Conservation (phyloP, 2,329 filamentous ascomycete species). For the Samsoniella hepiali region DNA sequence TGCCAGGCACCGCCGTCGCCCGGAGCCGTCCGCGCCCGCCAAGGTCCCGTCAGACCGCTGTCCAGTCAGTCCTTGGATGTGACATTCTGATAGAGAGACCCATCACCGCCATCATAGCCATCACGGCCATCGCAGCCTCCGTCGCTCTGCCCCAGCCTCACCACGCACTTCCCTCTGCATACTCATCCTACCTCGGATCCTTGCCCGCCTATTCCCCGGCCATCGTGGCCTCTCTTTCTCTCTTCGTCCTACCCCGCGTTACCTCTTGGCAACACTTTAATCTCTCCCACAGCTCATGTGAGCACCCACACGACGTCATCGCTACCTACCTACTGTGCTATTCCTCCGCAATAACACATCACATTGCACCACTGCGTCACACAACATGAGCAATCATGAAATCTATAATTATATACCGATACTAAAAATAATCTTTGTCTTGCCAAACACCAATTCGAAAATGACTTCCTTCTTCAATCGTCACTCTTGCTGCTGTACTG, state of each 20-base stretch:
- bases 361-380: not conserved
- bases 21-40: constrained; percentile 11
- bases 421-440: constrained; percentile 8
- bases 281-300: not conserved
- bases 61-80: no score
- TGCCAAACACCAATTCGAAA: not conserved
- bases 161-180: not conserved
- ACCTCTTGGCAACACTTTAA: not conserved
- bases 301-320: constrained; percentile 4
- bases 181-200: not conserved
- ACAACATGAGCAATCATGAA: constrained; percentile 11
- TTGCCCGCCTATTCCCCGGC: not conserved
- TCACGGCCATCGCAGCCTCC: no score
- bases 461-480: not conserved
- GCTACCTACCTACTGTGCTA: not conserved
- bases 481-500: constrained; percentile 6
- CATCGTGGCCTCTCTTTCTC: not conserved
- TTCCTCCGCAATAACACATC: not conserved
- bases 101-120: no score
- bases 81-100: no score
- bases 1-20: not conserved
- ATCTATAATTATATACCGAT: constrained; percentile 17
- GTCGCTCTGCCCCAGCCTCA: not conserved
- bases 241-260: constrained; percentile 1
- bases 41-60: no score